Conservation (phyloP, 345 rosid species). For the Eucalyptus albens region DNA sequence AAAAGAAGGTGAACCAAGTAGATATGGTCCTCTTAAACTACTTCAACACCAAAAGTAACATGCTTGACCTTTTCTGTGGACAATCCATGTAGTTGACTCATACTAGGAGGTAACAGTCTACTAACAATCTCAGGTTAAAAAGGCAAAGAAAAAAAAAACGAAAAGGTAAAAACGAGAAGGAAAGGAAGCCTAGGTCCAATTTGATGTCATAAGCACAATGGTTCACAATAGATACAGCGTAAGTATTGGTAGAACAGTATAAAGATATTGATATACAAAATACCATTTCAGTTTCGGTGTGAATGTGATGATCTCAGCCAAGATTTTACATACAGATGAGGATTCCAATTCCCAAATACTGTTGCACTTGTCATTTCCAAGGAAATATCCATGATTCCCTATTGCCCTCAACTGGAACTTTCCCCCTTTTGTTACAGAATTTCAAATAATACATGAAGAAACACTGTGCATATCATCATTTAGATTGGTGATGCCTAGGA, state of each 20-base stretch:
- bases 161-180: no score
- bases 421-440: not conserved
- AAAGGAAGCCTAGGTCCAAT: not conserved
- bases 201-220: not conserved
- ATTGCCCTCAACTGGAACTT: not conserved
- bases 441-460: not conserved
- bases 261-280: not conserved
- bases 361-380: not conserved
- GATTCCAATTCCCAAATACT: not conserved
- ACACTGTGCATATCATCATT: not conserved
- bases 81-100: not conserved
- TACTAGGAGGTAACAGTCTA: not conserved
- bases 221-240: not conserved
- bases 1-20: not conserved
- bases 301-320: not conserved
- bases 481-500: not conserved
- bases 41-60: not conserved
- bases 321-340: not conserved
- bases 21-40: not conserved
- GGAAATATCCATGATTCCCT: not conserved
- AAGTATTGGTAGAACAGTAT: not conserved
- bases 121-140: not conserved
- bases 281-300: not conserved
- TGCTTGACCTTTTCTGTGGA: not conserved
- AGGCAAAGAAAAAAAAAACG: not conserved